Evolutionary conservation across 768 basidiomycete genomes (phyloP), one percentile per base, ranked within the genome.

Genomic region (Xerocomus spinulosus): DNA sequence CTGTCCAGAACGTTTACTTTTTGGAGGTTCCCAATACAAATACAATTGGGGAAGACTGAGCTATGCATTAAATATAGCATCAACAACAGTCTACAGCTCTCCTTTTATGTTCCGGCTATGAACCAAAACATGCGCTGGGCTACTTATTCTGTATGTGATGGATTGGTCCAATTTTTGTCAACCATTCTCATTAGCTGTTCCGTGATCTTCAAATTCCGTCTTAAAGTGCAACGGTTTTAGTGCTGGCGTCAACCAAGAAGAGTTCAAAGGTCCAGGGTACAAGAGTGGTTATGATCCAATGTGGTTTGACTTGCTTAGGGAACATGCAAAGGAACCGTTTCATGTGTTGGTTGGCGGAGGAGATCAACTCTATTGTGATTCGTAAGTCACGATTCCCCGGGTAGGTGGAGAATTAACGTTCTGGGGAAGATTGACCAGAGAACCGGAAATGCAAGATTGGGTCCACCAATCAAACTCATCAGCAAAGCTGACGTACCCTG

Each of bases 281-380:
- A 82, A 76, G 52, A 82, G 71, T 41, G 92, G 90, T 0, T 91
- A 87, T 56, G 93, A 94, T 63, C 92, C 91, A 7, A 80, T 97
- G 10, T 99, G 95, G 95, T 75, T 82, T 51, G 94, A 99, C 68
- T 69, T 99, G n/a, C 77, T 98, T 21, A 70, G 79, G 35, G 83
- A 87, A 58, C 96, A 98, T 57, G 73, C 78, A 2, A 77, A 81
- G 58, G 70, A 73, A 48, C 93, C 95, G 0, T 92, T 92, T 62
- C 95, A 99, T 59, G 81, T 75, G n/a, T 74, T 98, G 29, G 84
- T 96, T 6, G 95, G 95, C 15, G 95, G 95, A 17, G 92, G 93
- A 10, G 92, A 95, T 64, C 93, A 95, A 63, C 73, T 96, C 15
- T 96, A 92, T 58, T 91, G 89, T 52, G 90, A 92, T 55, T 71